Conservation (phyloP, 805 yeast genomes). For the Myxozyma neglecta region DNA sequence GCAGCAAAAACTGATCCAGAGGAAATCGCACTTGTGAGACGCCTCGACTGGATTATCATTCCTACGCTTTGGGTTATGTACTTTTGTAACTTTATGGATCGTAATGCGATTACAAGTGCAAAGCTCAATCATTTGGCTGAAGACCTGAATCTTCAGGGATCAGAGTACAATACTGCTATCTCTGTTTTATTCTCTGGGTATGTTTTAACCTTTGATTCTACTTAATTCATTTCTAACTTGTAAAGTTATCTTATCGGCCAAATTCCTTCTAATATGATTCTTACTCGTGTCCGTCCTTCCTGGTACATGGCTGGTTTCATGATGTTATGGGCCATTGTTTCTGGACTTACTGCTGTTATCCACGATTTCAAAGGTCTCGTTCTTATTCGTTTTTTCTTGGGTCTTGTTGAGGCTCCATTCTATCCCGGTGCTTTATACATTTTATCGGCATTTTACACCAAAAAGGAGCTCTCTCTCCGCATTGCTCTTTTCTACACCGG, state of each 20-base stretch:
- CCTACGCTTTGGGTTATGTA: conserved; percentile 34
- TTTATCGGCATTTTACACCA: conserved; percentile 43
- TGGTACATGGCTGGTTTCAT: conserved; percentile 44
- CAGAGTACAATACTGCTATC: conserved; percentile 47
- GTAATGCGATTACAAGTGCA: conserved; percentile 50
- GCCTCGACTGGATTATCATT: conserved; percentile 32
- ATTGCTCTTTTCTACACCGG: conserved; percentile 45
- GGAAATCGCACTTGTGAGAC: background rate
- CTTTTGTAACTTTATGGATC: conserved; percentile 44
- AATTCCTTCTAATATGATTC: conserved; percentile 30
- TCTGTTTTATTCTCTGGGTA: conserved; percentile 47
- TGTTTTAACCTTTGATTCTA: conserved; percentile 45
- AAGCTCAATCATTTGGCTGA: conserved; percentile 46
- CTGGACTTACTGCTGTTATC: conserved; percentile 38
- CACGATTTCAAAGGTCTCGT: conserved; percentile 44
- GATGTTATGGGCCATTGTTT: conserved; percentile 41
- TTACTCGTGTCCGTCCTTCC: conserved; percentile 42
- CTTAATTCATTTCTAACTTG: conserved; percentile 43
- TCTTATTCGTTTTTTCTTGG: conserved; percentile 41
- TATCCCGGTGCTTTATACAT: conserved; percentile 43
- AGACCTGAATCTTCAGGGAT: conserved; percentile 45
- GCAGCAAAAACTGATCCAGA: no score
- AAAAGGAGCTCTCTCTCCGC: conserved; percentile 46
- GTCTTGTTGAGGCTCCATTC: conserved; percentile 44
- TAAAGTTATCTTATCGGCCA: conserved; percentile 36